Evolutionary conservation across 176 grass and related monocot genomes (phyloP).

Genomic region (Lolium perenne): DNA sequence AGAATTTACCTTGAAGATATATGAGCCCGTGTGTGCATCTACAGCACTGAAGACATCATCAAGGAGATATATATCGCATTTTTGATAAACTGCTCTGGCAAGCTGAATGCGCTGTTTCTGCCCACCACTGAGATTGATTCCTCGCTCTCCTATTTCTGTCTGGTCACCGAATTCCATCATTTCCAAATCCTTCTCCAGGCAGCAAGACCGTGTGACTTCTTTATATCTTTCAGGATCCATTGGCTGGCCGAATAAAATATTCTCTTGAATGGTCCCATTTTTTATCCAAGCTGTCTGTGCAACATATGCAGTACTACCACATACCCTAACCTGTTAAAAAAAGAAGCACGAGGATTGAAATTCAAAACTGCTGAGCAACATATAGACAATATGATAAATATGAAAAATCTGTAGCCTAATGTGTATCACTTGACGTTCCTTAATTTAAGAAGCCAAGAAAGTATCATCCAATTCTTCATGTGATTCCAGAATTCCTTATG

Average conservation of each 20-base stretch:
- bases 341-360: not conserved
- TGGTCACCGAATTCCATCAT: conserved; percentile 83
- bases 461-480: not conserved
- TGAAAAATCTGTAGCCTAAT: not conserved
- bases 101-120: conserved; percentile 84
- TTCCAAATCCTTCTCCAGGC: conserved; percentile 72
- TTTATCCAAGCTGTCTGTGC: conserved; percentile 79
- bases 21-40: conserved; percentile 80
- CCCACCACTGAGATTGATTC: conserved; percentile 81
- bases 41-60: conserved; percentile 83
- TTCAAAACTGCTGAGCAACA: not conserved
- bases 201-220: conserved; percentile 58
- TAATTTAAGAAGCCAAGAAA: not conserved
- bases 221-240: conserved; percentile 59
- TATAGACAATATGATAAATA: not conserved
- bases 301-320: conserved; percentile 74
- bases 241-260: conserved; percentile 66
- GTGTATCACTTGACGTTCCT: not conserved
- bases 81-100: conserved; percentile 73
- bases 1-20: conserved; percentile 60
- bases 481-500: not conserved
- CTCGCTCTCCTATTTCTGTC: conserved; percentile 77
- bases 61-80: conserved; percentile 73
- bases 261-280: conserved; percentile 73
- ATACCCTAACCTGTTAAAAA: conserved; percentile 58